Conservation (phyloP, 305 asterid species). For the Fraxinus greggii region DNA sequence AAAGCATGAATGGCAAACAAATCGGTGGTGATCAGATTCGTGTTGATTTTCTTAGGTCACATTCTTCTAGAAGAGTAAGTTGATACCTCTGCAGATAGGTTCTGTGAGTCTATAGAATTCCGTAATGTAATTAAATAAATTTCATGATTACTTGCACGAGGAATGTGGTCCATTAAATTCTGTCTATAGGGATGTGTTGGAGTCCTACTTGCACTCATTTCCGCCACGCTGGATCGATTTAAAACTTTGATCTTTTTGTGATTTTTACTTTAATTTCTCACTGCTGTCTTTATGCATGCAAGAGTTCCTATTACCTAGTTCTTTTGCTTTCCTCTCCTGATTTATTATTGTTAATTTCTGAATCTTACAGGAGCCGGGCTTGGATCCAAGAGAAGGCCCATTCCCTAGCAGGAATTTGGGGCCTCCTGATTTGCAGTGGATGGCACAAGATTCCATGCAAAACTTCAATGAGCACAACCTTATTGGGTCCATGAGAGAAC, state of each 20-base stretch:
- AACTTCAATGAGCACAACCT: conserved; percentile 53
- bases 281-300: conserved; percentile 6
- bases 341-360: conserved; percentile 25
- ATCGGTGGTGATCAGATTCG: conserved; percentile 76
- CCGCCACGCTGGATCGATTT: not conserved
- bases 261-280: conserved; percentile 16
- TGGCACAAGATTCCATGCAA: conserved; percentile 52
- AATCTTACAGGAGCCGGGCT: conserved; percentile 60
- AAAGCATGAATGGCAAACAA: conserved; percentile 69
- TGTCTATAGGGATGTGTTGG: not conserved
- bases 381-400: conserved; percentile 64
- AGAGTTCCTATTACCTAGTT: not conserved
- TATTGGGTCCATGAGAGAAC: conserved; percentile 62
- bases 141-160: conserved; percentile 2
- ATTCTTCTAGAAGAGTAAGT: conserved; percentile 83
- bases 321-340: not conserved
- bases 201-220: not conserved
- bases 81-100: conserved; percentile 7
- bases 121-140: not conserved
- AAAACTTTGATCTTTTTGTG: conserved; percentile 8
- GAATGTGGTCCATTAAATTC: conserved; percentile 18
- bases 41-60: conserved; percentile 92
- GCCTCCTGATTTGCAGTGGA: conserved; percentile 55
- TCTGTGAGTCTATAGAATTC: conserved; percentile 6
- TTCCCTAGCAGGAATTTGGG: conserved; percentile 50